Evolutionary conservation across 768 basidiomycete species (phyloP), one percentile per base, ranked within the genome.

Genomic region (Boletus sensibilis): DNA sequence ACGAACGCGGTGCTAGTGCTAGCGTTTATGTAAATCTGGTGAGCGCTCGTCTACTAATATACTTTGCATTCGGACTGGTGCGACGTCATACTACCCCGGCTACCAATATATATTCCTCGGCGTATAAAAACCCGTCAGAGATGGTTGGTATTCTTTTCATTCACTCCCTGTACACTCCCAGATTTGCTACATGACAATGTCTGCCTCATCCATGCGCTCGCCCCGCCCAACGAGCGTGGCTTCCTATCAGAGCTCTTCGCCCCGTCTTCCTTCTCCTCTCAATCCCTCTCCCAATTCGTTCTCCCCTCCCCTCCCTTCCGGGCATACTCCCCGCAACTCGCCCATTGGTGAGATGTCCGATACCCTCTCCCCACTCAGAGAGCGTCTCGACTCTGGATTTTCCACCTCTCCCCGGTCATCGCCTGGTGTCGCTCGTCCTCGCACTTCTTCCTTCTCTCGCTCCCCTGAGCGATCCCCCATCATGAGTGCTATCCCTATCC

Each of bases 251-350:
- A 53, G 13, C 4, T 46, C 57, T 46, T 57, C 65, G 1, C 53
- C 63, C 7, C 60, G 60, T 33, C 60, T 59, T 13, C 52, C 71
- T 5, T 72, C 67, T 13, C 71, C 64, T 42, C 57, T 71, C 20
- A 66, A 66, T 16, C 67, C 66, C 1, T 53, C 64, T 43, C 52
- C 53, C 10, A 56, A 49, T 21, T 47, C 53, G 13, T 58, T 59
- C 27, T 40, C 50, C 41, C 51, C 53, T 16, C 42, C 42, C 21
- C 34, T 43, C 2, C 34, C 52, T 2, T 27, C 29, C 10, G 50
- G 53, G 20, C 33, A 47, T 34, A 53, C 52, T 4, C 50, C 54
- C 9, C 39, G 46, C 25, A 46, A 59, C 50, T 62, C 59, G 11
- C 57, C 60, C 12, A 25, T 47, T 2, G 33, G 33, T 6, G 66